Evolutionary conservation across 2,329 filamentous ascomycete species (phyloP), one percentile per base, ranked within the genome.

Genomic region (Fusarium sp.): DNA sequence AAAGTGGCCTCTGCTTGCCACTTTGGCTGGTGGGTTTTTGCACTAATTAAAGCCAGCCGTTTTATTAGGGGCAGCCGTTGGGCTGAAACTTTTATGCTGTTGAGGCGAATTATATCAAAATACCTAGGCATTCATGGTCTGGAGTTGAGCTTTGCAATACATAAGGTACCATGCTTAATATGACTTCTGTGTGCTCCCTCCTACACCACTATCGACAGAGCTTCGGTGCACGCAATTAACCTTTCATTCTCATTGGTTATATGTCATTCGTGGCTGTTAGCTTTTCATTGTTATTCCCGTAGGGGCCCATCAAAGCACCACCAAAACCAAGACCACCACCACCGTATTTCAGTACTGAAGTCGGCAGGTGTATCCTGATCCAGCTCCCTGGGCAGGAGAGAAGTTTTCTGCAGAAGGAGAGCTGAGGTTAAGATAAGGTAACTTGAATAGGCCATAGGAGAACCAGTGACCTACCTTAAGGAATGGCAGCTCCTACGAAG

Each of bases 401-500:
- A 93, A 93, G 81, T 89, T 89, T 80, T 86, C 89, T 78, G 85
- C 86, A 69, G 85, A 89, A 74, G 91, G 89, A n/a, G 90, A 91
- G 72, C 86, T 88, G 74, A 91, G 85, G 73, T 88, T 89, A 77
- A 90, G 82, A 77, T 90, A 77, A 90, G 82, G 77, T 90, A 91
- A 58, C 92, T 92, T 43, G 89, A 90, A 77, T 95, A 92, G 11
- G 88, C 89, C 83, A 95, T 92, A 10, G 94, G 94, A 56, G 93
- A 96, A 46, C 93, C 93, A 28, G 91, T 92, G 30, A 11, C 30
- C 30, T 30, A 80, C 98, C 96, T 83, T 99, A 99, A 3, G 96
- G 96, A 15, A 97, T 99, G 46, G 95, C 94, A 62, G 94, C 94
- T 75, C 96, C 96, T 43, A 35, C n/a, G n/a, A 23, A 6, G 15